These are phyloP conservation scores for Malassezia cuniculi DNA, from an alignment of 1,284 basidiomycete genomes.

Conservation along the genomic window DNA sequence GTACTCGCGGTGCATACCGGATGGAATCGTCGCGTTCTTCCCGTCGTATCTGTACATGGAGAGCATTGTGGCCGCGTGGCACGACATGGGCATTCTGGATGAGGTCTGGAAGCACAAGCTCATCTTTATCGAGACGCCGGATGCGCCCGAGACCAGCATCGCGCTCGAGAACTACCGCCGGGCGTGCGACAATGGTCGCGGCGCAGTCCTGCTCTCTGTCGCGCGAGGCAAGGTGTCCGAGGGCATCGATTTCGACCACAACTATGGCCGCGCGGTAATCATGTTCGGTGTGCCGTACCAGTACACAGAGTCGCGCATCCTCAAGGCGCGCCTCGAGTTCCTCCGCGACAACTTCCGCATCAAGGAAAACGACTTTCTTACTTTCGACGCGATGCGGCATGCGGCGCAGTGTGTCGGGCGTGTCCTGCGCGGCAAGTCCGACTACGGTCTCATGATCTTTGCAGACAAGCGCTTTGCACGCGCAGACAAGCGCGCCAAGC, in stretches of 20 bases:
- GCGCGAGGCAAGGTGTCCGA: conserved; percentile 98
- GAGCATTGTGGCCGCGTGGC: conserved; percentile 98
- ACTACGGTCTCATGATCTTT: conserved; percentile 99
- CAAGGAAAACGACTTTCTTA: conserved; percentile 92
- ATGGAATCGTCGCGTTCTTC: conserved; percentile 99
- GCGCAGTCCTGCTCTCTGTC: conserved; percentile 88
- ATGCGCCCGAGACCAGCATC: conserved; percentile 96
- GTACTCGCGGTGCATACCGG: conserved; percentile 92
- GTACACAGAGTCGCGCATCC: conserved; percentile 93
- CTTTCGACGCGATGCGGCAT: conserved; percentile 98
- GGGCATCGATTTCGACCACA: conserved; percentile 98
- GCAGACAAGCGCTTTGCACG: conserved; percentile 92
- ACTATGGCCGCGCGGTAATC: conserved; percentile 91
- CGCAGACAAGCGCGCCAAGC: conserved; percentile 87
- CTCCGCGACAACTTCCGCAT: conserved; percentile 96
- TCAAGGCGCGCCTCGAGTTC: conserved; percentile 94
- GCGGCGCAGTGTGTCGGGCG: conserved; percentile 98
- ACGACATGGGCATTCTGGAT: conserved; percentile 98
- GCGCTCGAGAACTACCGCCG: conserved; percentile 91
- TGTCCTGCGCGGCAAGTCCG: conserved; percentile 91
- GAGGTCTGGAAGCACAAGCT: conserved; percentile 99
- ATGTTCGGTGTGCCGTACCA: conserved; percentile 99
- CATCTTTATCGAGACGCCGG: conserved; percentile 97
- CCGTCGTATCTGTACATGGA: conserved; percentile 99
- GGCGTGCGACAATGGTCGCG: conserved; percentile 97